A percentile compares a stretch with the other conserved stretches of the same genome.
These are phyloP conservation scores for Tuber umbilicatum DNA, from an alignment of 495 filamentous ascomycete genomes.

Conservation along the genomic window DNA sequence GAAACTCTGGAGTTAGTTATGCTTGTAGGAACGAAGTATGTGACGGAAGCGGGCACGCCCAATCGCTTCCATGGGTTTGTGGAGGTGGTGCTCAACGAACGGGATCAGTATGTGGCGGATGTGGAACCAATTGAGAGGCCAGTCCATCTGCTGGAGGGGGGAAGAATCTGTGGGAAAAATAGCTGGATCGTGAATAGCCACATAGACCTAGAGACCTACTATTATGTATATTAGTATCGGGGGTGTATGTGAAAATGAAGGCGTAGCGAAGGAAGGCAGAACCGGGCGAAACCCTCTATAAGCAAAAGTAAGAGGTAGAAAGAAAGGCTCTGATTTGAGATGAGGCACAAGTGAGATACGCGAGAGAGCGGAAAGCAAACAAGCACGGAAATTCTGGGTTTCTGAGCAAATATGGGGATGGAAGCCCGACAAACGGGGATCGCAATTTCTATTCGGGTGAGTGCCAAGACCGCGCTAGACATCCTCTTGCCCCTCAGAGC, in stretches of 20 bases:
- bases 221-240: not conserved
- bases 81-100: not conserved
- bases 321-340: too few relatives aligned
- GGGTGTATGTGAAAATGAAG: not conserved
- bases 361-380: too few relatives aligned
- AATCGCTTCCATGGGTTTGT: slow-evolving; percentile 5
- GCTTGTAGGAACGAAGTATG: not conserved
- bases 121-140: not conserved
- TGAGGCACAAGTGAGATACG: too few relatives aligned
- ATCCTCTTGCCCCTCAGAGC: too few relatives aligned
- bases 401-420: too few relatives aligned
- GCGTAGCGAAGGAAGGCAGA: not conserved
- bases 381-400: too few relatives aligned
- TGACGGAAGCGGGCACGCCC: slow-evolving; percentile 5
- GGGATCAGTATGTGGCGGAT: not conserved
- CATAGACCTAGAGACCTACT: not conserved
- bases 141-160: not conserved
- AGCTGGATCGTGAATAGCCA: not conserved
- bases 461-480: too few relatives aligned
- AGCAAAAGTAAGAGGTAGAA: too few relatives aligned
- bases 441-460: too few relatives aligned
- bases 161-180: too few relatives aligned
- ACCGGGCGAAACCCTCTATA: too few relatives aligned
- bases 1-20: slow-evolving; percentile 3
- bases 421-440: not conserved